These are phyloP conservation scores for Calonectria pseudoreteaudii DNA, from an alignment of 2,329 filamentous ascomycete genomes.

Conservation along the genomic window DNA sequence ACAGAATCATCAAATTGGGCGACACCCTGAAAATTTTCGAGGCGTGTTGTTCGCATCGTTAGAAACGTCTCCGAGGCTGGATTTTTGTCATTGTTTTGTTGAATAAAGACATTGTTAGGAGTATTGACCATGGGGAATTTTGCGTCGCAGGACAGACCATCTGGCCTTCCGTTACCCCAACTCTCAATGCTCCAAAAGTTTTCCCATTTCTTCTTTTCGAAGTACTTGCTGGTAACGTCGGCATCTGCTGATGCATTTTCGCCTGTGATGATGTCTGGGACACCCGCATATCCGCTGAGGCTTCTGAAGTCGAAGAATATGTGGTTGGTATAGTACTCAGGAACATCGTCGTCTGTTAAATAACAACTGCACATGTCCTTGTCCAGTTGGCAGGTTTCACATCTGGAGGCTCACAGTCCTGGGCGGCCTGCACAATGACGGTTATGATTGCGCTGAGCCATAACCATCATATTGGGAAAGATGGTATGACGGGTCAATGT, in stretches of 20 bases:
- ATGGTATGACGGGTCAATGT: neutral
- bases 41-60: slow-evolving; percentile 60
- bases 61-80: slow-evolving; percentile 55
- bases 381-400: slow-evolving; percentile 22
- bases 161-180: slow-evolving; percentile 56
- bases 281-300: slow-evolving; percentile 53
- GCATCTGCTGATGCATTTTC: slow-evolving; percentile 41
- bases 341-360: slow-evolving; percentile 58
- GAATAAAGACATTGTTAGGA: slow-evolving; percentile 59
- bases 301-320: slow-evolving; percentile 63
- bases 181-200: slow-evolving; percentile 52
- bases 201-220: slow-evolving; percentile 50
- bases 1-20: slow-evolving; percentile 61
- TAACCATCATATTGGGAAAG: neutral
- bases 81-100: slow-evolving; percentile 52
- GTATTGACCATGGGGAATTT: slow-evolving; percentile 55
- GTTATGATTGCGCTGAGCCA: neutral
- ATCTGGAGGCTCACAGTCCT: neutral
- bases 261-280: slow-evolving; percentile 46
- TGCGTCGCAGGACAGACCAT: slow-evolving; percentile 42
- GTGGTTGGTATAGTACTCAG: slow-evolving; percentile 58
- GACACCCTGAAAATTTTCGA: slow-evolving; percentile 58
- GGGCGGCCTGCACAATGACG: neutral
- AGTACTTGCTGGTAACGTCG: slow-evolving; percentile 53
- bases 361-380: slow-evolving; percentile 60